phyloP scores from a whole-genome alignment of 768 basidiomycete species.

The Rhodosporidiobolus odoratus region DNA sequence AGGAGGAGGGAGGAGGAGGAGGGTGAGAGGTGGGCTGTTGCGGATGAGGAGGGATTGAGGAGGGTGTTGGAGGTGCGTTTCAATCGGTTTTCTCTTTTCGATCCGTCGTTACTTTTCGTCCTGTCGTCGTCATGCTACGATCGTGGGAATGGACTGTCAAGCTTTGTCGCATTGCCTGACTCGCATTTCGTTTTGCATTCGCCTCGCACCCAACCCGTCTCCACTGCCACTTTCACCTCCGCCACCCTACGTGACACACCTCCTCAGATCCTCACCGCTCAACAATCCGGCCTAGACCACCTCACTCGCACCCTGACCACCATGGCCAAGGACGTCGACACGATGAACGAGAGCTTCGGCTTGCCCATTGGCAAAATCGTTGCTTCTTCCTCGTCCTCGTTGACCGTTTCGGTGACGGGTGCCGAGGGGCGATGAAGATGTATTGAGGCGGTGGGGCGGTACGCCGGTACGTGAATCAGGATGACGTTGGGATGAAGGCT shows the following conservation, averaged over 20 bases:
- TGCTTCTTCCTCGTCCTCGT: too few relatives aligned
- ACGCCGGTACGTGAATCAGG: too few relatives aligned
- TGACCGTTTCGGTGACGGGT: too few relatives aligned
- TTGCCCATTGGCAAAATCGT: too few relatives aligned
- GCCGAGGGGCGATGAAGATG: too few relatives aligned
- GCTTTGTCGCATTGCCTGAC: too few relatives aligned
- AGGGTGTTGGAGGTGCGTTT: conserved; percentile 64
- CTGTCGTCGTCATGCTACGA: too few relatives aligned
- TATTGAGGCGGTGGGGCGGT: too few relatives aligned
- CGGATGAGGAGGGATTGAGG: conserved; percentile 74
- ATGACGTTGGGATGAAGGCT: too few relatives aligned
- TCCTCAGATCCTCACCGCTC: conserved; percentile 63
- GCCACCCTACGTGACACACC: background rate
- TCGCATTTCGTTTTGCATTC: too few relatives aligned
- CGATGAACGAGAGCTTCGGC: conserved; percentile 50
- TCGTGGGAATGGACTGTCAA: too few relatives aligned
- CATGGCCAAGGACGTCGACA: conserved; percentile 60
- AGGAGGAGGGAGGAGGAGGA: conserved; percentile 55
- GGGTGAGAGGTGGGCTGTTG: conserved; percentile 74
- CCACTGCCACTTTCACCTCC: background rate
- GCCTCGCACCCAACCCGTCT: background rate
- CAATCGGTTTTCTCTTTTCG: background rate
- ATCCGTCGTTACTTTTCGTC: background rate
- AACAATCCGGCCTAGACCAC: conserved; percentile 74
- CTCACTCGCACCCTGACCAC: conserved; percentile 67